phyloP scores from a whole-genome alignment of 208 protist genomes.

The Acanthamoeba divionensis region DNA sequence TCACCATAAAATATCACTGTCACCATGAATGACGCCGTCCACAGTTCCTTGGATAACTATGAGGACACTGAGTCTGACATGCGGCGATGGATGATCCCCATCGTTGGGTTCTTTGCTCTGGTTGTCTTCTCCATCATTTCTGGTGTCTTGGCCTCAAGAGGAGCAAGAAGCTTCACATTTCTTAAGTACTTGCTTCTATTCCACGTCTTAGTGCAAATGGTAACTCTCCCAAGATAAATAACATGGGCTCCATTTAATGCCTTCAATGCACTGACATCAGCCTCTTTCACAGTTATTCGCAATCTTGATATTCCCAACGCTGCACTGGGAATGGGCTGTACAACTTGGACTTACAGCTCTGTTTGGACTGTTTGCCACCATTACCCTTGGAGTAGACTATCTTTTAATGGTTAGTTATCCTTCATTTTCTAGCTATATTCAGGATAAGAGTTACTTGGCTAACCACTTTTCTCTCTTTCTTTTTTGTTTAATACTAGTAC shows the following conservation, averaged over 20 bases:
- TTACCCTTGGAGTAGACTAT: constrained; percentile 24
- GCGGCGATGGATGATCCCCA: constrained; percentile 37
- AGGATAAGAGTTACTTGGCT: not conserved
- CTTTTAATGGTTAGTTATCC: not conserved
- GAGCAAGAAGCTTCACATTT: not conserved
- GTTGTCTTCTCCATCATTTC: not conserved
- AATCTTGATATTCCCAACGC: not conserved
- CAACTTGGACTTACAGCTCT: not conserved
- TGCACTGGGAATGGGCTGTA: not conserved
- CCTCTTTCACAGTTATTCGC: not conserved
- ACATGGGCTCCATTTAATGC: too few species aligned
- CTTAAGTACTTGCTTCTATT: constrained; percentile 24
- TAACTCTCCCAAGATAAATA: not conserved
- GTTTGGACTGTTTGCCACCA: constrained; percentile 25
- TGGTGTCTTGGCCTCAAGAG: not conserved
- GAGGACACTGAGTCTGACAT: not conserved
- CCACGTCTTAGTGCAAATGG: constrained; percentile 25
- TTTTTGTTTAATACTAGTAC: not conserved
- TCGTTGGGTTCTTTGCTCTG: constrained; percentile 4
- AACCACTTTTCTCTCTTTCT: not conserved
- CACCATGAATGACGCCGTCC: too few species aligned
- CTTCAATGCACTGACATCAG: too few species aligned
- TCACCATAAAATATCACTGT: too few species aligned
- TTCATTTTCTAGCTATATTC: not conserved
- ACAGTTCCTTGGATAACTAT: too few species aligned